A percentile compares a stretch with the other conserved stretches of the same genome.
These are phyloP conservation scores for Boletus semigastroideus DNA, from an alignment of 1,284 basidiomycete genomes.

Conservation along the genomic window DNA sequence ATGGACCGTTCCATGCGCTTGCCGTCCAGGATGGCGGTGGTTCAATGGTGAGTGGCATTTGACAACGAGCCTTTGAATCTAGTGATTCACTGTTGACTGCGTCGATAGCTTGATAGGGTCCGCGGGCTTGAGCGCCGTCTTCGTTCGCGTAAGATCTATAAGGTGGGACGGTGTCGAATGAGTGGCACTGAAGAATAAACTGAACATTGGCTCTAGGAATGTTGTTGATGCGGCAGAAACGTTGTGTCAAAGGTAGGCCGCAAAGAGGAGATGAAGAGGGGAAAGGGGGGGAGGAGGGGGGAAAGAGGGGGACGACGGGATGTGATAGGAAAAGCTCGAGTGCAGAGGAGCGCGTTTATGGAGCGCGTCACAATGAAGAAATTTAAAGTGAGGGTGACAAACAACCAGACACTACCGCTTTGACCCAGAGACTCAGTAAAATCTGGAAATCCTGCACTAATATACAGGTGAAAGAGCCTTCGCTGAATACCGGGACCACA, in stretches of 20 bases:
- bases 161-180: neutral
- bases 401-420: conserved; percentile 2
- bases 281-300: neutral
- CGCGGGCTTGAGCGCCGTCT: neutral
- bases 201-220: neutral
- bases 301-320: neutral
- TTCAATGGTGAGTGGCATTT: conserved; percentile 7
- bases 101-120: neutral
- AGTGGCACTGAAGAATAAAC: conserved; percentile 7
- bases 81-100: neutral
- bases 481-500: neutral
- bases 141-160: neutral
- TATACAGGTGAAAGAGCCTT: neutral
- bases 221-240: neutral
- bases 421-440: conserved; percentile 3
- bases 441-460: neutral
- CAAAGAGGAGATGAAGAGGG: neutral
- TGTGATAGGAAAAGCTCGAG: neutral
- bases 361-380: conserved; percentile 16
- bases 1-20: neutral
- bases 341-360: conserved; percentile 16
- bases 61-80: neutral
- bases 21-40: neutral
- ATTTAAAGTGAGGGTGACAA: conserved; percentile 11
- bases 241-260: neutral